A percentile compares a stretch with the other conserved stretches of the same genome.
Conservation (phyloP, 2,329 filamentous ascomycete species). For the Penicillium oxalicum region DNA sequence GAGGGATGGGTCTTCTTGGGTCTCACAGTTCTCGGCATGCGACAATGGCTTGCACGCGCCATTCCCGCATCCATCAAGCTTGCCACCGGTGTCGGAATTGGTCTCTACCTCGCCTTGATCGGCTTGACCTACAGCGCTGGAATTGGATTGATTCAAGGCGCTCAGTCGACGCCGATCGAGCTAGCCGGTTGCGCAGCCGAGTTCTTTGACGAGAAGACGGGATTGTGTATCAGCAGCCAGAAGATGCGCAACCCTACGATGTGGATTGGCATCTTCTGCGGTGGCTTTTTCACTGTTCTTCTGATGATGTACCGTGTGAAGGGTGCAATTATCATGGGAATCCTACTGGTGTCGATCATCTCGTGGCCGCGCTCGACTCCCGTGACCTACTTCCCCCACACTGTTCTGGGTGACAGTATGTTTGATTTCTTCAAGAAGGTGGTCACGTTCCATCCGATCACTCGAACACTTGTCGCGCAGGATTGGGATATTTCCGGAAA, state of each 20-base stretch:
- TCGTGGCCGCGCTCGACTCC: constrained; percentile 74
- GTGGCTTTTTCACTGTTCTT: constrained; percentile 71
- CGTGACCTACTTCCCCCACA: constrained; percentile 78
- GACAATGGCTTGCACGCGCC: constrained; percentile 79
- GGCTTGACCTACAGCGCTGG: constrained; percentile 71
- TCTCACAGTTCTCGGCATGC: constrained; percentile 71
- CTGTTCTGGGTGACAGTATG: constrained; percentile 57
- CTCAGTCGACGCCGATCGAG: constrained; percentile 61
- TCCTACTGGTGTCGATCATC: constrained; percentile 77
- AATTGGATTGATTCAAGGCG: constrained; percentile 70
- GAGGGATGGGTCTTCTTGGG: constrained; percentile 81
- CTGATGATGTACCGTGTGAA: constrained; percentile 83
- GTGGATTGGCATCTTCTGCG: constrained; percentile 86
- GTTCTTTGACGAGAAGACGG: constrained; percentile 33
- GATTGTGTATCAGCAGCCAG: constrained; percentile 55
- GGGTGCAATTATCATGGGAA: constrained; percentile 78
- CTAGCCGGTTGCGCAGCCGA: constrained; percentile 66
- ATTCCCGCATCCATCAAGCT: constrained; percentile 82
- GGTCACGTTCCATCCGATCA: constrained; percentile 74
- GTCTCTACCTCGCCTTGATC: constrained; percentile 65
- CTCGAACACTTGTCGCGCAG: constrained; percentile 62
- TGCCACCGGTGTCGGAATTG: constrained; percentile 78
- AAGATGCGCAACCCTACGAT: constrained; percentile 80
- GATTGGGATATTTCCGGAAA: constrained; percentile 66
- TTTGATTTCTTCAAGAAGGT: constrained; percentile 89